Evolutionary conservation across 495 filamentous ascomycete genomes (phyloP).

Genomic region (Chaetomium cochliodes): DNA sequence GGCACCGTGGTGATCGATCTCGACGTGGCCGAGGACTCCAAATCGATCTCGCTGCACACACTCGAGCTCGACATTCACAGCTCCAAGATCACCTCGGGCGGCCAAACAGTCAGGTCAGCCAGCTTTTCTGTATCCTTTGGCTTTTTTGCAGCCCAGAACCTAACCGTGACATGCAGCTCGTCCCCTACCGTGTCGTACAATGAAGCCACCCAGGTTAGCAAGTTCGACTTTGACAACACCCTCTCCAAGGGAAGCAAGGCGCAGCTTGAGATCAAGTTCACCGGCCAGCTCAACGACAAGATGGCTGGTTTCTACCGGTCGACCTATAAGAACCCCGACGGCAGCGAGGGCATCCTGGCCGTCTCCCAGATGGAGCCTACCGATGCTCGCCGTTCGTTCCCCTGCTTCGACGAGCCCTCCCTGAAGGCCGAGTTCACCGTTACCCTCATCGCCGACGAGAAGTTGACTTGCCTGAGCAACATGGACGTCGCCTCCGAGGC

Average conservation of each 20-base stretch:
- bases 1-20: slow-evolving; percentile 70
- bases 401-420: slow-evolving; percentile 76
- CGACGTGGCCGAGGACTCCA: slow-evolving; percentile 81
- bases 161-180: slow-evolving; percentile 40
- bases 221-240: slow-evolving; percentile 59
- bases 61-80: slow-evolving; percentile 81
- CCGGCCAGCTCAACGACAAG: slow-evolving; percentile 69
- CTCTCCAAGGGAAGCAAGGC: slow-evolving; percentile 60
- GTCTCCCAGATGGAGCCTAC: slow-evolving; percentile 84
- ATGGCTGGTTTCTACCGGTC: slow-evolving; percentile 83
- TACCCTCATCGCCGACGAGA: slow-evolving; percentile 70
- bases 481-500: slow-evolving; percentile 72
- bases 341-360: slow-evolving; percentile 62
- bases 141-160: background rate
- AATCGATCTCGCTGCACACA: slow-evolving; percentile 82
- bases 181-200: slow-evolving; percentile 59
- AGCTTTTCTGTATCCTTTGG: background rate
- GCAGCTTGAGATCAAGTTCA: slow-evolving; percentile 64
- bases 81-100: slow-evolving; percentile 61
- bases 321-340: slow-evolving; percentile 66
- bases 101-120: slow-evolving; percentile 45
- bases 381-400: slow-evolving; percentile 71
- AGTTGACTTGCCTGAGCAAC: slow-evolving; percentile 74
- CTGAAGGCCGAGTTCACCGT: slow-evolving; percentile 72
- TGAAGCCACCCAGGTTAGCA: slow-evolving; percentile 62